These are phyloP conservation scores for Pythium volutum DNA, from an alignment of 352 stramenopile genomes.

Conservation along the genomic window DNA sequence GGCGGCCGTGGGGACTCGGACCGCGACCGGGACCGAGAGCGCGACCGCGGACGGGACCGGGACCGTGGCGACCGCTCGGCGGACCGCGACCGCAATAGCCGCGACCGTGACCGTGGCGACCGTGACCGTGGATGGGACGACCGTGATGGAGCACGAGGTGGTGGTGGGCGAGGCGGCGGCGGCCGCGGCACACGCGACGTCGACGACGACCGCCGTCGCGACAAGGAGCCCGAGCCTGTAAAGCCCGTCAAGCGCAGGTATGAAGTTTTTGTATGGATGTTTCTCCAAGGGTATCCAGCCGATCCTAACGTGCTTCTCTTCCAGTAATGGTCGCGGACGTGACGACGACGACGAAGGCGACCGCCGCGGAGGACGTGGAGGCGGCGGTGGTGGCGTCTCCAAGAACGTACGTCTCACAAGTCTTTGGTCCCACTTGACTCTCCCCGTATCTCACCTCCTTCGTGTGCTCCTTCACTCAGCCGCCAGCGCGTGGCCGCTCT, in stretches of 20 bases:
- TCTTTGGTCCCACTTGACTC: background rate
- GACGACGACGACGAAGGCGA: constrained; percentile 60
- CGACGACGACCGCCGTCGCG: constrained; percentile 36
- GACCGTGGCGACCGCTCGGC: constrained; percentile 26
- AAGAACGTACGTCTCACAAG: constrained; percentile 51
- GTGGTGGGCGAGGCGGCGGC: constrained; percentile 10
- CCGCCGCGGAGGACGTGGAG: constrained; percentile 38
- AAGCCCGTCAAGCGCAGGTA: constrained; percentile 43
- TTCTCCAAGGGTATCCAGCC: too few species aligned
- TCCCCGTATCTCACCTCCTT: background rate
- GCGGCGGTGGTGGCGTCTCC: constrained; percentile 4
- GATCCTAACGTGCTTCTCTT: background rate
- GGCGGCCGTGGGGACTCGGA: constrained; percentile 38
- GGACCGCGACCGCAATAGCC: constrained; percentile 21
- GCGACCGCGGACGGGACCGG: constrained; percentile 26
- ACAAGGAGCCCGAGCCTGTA: constrained; percentile 44
- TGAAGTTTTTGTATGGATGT: background rate
- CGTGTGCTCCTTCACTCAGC: background rate
- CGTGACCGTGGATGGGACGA: constrained; percentile 14
- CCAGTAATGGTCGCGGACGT: constrained; percentile 24
- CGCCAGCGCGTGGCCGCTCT: constrained; percentile 31
- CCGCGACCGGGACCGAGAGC: constrained; percentile 25
- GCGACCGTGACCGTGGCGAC: constrained; percentile 26
- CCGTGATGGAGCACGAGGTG: constrained; percentile 13
- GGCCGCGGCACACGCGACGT: constrained; percentile 25